Conservation (phyloP, 2,329 filamentous ascomycete genomes). For the Chaetomium olivaceum region DNA sequence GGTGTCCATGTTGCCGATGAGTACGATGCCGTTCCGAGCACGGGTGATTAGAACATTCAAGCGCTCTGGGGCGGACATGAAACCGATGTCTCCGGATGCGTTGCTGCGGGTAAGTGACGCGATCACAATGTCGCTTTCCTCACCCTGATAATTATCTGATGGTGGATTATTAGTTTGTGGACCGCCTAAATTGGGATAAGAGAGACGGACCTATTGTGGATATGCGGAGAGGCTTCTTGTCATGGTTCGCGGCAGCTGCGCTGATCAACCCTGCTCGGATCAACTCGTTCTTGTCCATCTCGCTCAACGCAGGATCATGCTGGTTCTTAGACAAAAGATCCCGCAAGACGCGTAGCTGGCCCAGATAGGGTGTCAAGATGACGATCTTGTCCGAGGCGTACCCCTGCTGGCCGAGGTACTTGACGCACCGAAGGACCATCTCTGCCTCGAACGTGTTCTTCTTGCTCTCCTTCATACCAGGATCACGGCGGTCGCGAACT, state of each 20-base stretch:
- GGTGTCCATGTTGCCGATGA: constrained; percentile 69
- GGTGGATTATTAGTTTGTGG: constrained; percentile 20
- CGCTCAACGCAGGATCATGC: constrained; percentile 66
- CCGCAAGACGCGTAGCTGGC: constrained; percentile 61
- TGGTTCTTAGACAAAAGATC: constrained; percentile 51
- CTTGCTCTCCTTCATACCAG: constrained; percentile 53
- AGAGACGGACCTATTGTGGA: constrained; percentile 66
- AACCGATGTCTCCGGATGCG: constrained; percentile 63
- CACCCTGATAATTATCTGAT: constrained; percentile 75
- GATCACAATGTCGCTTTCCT: constrained; percentile 73
- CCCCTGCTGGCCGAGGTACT: constrained; percentile 69
- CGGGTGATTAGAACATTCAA: constrained; percentile 71
- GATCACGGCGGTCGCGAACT: constrained; percentile 53
- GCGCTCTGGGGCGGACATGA: constrained; percentile 65
- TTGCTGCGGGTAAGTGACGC: constrained; percentile 70
- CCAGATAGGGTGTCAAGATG: constrained; percentile 71
- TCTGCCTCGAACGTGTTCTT: constrained; percentile 65
- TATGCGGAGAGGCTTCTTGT: constrained; percentile 57
- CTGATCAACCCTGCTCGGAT: constrained; percentile 63
- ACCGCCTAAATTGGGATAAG: not conserved
- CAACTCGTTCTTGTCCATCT: constrained; percentile 66
- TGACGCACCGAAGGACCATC: constrained; percentile 65
- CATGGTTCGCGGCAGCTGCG: constrained; percentile 50
- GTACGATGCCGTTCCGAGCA: constrained; percentile 64
- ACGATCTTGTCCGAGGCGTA: constrained; percentile 67